Conservation (phyloP, 179 eudicot genomes). For the Dionaea muscipula region DNA sequence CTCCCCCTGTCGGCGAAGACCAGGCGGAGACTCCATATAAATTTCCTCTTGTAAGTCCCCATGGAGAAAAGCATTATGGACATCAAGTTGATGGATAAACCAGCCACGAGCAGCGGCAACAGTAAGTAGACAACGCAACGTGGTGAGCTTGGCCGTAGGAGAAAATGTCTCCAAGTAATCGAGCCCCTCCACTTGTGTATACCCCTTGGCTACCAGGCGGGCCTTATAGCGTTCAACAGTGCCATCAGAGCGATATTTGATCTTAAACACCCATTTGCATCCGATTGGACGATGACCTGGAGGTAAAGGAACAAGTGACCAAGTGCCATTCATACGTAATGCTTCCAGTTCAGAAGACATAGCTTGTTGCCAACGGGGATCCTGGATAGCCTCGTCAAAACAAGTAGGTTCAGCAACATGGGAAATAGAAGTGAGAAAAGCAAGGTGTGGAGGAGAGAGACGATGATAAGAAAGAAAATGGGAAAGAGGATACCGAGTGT, state of each 20-base stretch:
- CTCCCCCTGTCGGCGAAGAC: neutral
- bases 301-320: too few relatives aligned
- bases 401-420: too few relatives aligned
- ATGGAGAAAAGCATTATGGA: neutral
- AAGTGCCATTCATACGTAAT: too few relatives aligned
- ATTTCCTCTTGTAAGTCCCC: neutral
- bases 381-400: too few relatives aligned
- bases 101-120: neutral
- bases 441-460: too few relatives aligned
- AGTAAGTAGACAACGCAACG: neutral
- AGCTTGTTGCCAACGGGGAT: too few relatives aligned
- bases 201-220: neutral
- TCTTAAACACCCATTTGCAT: neutral
- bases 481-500: too few relatives aligned
- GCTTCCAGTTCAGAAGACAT: too few relatives aligned
- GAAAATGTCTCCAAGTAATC: neutral
- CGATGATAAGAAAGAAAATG: too few relatives aligned
- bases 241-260: neutral
- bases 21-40: neutral
- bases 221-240: neutral
- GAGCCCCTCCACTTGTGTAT: neutral
- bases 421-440: too few relatives aligned
- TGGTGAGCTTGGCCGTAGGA: neutral
- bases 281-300: neutral
- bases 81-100: neutral